Evolutionary conservation across 208 protist species (phyloP), one percentile per base, ranked within the genome.

Genomic region (Novymonas esmeraldas): DNA sequence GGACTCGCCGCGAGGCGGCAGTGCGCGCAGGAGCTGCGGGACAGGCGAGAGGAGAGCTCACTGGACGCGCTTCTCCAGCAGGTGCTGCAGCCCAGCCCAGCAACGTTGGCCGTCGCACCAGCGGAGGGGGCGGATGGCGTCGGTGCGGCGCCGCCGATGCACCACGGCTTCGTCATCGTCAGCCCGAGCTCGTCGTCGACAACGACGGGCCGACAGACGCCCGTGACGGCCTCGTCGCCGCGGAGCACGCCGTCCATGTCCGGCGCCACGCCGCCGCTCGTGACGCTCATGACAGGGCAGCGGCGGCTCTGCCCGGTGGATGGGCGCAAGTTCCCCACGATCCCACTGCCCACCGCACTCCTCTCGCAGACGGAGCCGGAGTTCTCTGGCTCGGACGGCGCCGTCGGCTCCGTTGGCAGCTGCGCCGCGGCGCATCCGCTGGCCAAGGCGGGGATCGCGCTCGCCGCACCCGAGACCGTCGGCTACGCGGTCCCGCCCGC

Each of bases 1-100:
- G 77, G 77, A 42, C 83, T 65, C 64, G 49, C 69, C 14, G 54
- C 41, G 22, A 59, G 78, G 9, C 33, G 22, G 13, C 52, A 56
- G 44, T 38, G 75, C n/a, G 51, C 28, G 7, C 48, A 44, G 46
- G 31, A 28, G 16, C 68, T 48, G 44, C 6, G 36, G 24, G 65
- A 70, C 34, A n/a, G 20, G 20, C 48, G 38, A 14, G 77, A 82
- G 29, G 73, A 79, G 60, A 48, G 48, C 14, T 6, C 46, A 14
- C 60, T 77, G 1, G 73, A 75, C 49, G 52, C 41, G 22, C 49
- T 70, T 39, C 64, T 78, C 49, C 34, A 64, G 45, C 29, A 60
- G 24, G 51, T 68, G 46, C 59, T 71, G 69, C 59, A 36, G 33
- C 41, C 9, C 14, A 44, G 31, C 9, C 3, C 41, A 11, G n/a